These are phyloP conservation scores for Orbilia oligospora DNA, from an alignment of 2,329 filamentous ascomycete genomes.

Conservation along the genomic window DNA sequence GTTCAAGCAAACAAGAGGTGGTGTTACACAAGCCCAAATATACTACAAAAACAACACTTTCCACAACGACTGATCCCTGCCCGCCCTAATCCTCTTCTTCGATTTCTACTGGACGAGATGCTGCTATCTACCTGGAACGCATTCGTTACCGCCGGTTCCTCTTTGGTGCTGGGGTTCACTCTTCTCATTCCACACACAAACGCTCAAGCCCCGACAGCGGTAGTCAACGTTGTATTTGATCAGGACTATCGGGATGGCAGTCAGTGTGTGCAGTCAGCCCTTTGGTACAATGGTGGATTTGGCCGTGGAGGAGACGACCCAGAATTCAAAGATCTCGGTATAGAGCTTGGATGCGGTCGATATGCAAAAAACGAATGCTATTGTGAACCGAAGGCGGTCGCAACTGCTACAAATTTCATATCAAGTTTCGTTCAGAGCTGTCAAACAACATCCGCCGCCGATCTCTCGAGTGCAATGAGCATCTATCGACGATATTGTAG, in stretches of 20 bases:
- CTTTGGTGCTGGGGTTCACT: slow-evolving; percentile 21
- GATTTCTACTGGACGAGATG: slow-evolving; percentile 33
- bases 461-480: slow-evolving; percentile 62
- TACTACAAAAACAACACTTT: slow-evolving; percentile 54
- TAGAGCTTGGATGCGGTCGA: slow-evolving; percentile 63
- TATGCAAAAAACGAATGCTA: slow-evolving; percentile 63
- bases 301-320: slow-evolving; percentile 50
- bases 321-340: slow-evolving; percentile 28
- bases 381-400: slow-evolving; percentile 61
- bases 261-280: slow-evolving; percentile 63
- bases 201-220: slow-evolving; percentile 44
- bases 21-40: slow-evolving; percentile 52
- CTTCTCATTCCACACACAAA: slow-evolving; percentile 23
- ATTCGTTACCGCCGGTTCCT: slow-evolving; percentile 33
- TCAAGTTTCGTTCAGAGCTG: slow-evolving; percentile 63
- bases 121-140: slow-evolving; percentile 34
- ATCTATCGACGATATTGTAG: slow-evolving; percentile 36
- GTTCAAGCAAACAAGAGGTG: slow-evolving; percentile 35
- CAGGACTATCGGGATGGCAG: slow-evolving; percentile 26
- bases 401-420: slow-evolving; percentile 64
- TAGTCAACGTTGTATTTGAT: slow-evolving; percentile 44
- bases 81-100: slow-evolving; percentile 26
- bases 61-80: slow-evolving; percentile 24
- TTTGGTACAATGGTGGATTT: slow-evolving; percentile 63
- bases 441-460: slow-evolving; percentile 59